A percentile compares a stretch with the other conserved stretches of the same genome.
These are phyloP conservation scores for Yamadazyma sp. DNA, from an alignment of 805 yeast genomes.

Conservation along the genomic window DNA sequence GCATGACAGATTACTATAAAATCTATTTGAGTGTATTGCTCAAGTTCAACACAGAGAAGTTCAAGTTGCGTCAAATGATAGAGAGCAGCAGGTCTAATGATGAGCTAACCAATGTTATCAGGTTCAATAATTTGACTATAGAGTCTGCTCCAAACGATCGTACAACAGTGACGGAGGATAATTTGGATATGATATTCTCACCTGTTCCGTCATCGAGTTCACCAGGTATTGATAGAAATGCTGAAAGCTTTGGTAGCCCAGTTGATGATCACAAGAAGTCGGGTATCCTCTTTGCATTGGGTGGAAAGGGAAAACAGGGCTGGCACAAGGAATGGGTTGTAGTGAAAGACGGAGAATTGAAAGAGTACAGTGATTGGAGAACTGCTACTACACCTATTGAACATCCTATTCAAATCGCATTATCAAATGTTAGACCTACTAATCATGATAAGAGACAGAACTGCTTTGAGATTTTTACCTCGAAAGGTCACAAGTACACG, in stretches of 20 bases:
- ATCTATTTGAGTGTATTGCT: conserved; percentile 34
- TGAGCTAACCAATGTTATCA: conserved; percentile 35
- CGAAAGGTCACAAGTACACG: conserved; percentile 60
- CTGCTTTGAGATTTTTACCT: conserved; percentile 78
- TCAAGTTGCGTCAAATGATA: conserved; percentile 40
- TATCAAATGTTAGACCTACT: conserved; percentile 58
- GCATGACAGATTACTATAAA: conserved; percentile 22
- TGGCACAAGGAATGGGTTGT: conserved; percentile 94
- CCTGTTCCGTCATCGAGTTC: conserved; percentile 7
- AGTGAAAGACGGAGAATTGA: conserved; percentile 61
- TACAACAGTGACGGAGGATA: conserved; percentile 22
- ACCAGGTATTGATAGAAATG: neutral
- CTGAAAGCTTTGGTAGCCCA: conserved; percentile 2
- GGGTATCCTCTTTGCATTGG: conserved; percentile 57
- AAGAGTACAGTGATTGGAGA: conserved; percentile 81
- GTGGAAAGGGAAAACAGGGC: conserved; percentile 61
- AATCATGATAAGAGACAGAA: conserved; percentile 47
- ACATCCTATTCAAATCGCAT: conserved; percentile 67
- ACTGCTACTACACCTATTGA: conserved; percentile 60
- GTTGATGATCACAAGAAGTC: conserved; percentile 14
- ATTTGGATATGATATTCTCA: conserved; percentile 31
- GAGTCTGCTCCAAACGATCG: conserved; percentile 17
- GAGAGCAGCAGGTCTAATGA: conserved; percentile 41
- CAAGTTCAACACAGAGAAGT: conserved; percentile 42
- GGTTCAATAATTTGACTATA: conserved; percentile 24